Conservation (phyloP, 345 rosid species). For the Hibiscus tridactylites region DNA sequence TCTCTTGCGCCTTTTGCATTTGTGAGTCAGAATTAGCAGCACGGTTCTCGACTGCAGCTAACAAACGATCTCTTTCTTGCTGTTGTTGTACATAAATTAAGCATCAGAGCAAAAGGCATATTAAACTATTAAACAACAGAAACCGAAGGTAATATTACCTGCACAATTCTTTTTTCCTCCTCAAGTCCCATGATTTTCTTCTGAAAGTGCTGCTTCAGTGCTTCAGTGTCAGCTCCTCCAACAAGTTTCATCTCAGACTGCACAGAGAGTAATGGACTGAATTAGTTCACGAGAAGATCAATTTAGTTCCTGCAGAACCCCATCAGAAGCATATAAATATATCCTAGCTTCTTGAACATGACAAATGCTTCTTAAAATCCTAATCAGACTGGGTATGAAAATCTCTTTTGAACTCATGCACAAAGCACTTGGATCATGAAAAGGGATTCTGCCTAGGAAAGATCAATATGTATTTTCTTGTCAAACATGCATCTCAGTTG, state of each 20-base stretch:
- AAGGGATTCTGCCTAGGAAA: not conserved
- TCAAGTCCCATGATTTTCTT: constrained; percentile 73
- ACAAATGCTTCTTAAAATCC: not conserved
- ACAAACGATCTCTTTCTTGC: constrained; percentile 61
- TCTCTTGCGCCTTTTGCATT: constrained; percentile 43
- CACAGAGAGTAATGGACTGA: constrained; percentile 10
- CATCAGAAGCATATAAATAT: not conserved
- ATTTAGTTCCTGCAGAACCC: not conserved
- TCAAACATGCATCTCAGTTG: not conserved
- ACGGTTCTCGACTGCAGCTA: constrained; percentile 55
- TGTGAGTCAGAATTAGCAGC: constrained; percentile 60
- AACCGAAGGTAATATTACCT: constrained; percentile 24
- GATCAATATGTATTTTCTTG: not conserved
- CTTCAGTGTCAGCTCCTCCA: constrained; percentile 48
- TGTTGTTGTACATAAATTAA: constrained; percentile 22
- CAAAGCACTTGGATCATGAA: not conserved
- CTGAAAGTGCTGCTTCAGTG: constrained; percentile 60
- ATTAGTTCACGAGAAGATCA: constrained; percentile 1
- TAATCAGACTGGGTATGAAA: not conserved
- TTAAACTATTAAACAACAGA: constrained; percentile 6
- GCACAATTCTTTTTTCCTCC: constrained; percentile 60
- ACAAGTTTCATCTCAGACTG: constrained; percentile 68
- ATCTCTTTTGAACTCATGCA: not conserved
- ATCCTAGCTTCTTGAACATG: not conserved
- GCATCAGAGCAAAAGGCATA: not conserved